Evolutionary conservation across 257 asterid genomes (phyloP).

Genomic region (Fraxinus anomala): DNA sequence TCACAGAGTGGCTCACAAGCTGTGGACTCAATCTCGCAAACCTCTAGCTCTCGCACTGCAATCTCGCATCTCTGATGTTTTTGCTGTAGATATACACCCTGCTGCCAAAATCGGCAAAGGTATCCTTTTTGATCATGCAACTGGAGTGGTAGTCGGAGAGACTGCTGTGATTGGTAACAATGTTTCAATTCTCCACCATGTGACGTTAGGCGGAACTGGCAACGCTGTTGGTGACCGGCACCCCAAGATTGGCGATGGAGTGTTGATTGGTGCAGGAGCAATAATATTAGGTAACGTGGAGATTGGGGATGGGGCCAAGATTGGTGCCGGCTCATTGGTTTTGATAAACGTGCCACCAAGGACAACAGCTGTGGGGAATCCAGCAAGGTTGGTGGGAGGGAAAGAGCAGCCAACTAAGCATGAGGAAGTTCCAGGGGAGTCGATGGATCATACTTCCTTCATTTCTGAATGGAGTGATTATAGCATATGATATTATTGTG

Average conservation of each 20-base stretch:
- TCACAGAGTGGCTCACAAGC: slow-evolving; percentile 66
- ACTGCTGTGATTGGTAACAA: slow-evolving; percentile 74
- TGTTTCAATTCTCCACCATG: slow-evolving; percentile 74
- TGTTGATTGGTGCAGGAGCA: slow-evolving; percentile 69
- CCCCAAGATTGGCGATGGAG: slow-evolving; percentile 76
- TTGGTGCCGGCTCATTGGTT: slow-evolving; percentile 72
- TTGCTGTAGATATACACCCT: slow-evolving; percentile 70
- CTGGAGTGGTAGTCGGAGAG: slow-evolving; percentile 73
- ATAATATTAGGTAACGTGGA: slow-evolving; percentile 59
- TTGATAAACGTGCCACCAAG: slow-evolving; percentile 66
- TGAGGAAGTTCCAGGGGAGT: slow-evolving; percentile 56
- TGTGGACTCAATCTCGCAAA: slow-evolving; percentile 64
- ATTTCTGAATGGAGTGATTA: slow-evolving; percentile 58
- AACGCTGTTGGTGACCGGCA: slow-evolving; percentile 62
- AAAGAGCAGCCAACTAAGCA: slow-evolving; percentile 49
- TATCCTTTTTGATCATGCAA: slow-evolving; percentile 69
- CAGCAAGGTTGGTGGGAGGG: slow-evolving; percentile 60
- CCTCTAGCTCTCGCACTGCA: slow-evolving; percentile 69
- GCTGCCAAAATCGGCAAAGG: slow-evolving; percentile 70
- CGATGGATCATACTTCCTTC: slow-evolving; percentile 64
- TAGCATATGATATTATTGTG: slow-evolving; percentile 30
- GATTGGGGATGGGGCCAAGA: slow-evolving; percentile 74
- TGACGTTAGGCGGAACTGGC: slow-evolving; percentile 70
- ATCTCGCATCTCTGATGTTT: slow-evolving; percentile 71
- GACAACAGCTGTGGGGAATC: slow-evolving; percentile 76